phyloP scores from a whole-genome alignment of 208 protist genomes.

The Crithidia sp. region DNA sequence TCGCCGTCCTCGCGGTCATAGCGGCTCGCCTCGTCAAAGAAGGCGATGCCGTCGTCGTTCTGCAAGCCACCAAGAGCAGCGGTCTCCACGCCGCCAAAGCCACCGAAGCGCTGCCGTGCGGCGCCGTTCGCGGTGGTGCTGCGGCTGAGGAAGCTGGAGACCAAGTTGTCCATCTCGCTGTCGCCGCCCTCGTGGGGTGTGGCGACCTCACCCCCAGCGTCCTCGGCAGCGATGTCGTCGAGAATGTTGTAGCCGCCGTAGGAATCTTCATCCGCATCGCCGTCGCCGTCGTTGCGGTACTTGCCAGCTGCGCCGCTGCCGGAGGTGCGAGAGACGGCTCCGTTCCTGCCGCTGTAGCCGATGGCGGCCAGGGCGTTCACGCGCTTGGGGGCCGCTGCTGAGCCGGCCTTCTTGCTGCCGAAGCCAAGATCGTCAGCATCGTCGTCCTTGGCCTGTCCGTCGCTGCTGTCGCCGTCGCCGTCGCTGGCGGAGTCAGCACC shows the following conservation, averaged over 20 bases:
- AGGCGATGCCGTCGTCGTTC: conserved; percentile 56
- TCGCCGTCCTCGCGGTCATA: conserved; percentile 32
- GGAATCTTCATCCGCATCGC: conserved; percentile 14
- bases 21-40: conserved; percentile 45
- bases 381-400: background rate
- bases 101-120: background rate
- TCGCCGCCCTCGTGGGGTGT: conserved; percentile 20
- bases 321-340: background rate
- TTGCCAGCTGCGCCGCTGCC: too few species aligned
- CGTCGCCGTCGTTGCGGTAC: too few species aligned
- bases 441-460: conserved; percentile 54
- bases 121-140: background rate
- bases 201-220: conserved; percentile 19
- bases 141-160: conserved; percentile 49
- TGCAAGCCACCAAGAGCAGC: conserved; percentile 22
- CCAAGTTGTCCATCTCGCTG: conserved; percentile 51
- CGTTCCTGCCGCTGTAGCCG: conserved; percentile 12
- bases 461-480: conserved; percentile 35
- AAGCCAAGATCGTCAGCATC: conserved; percentile 33
- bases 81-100: background rate
- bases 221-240: conserved; percentile 45
- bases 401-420: background rate
- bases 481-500: conserved; percentile 24
- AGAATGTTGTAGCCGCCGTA: conserved; percentile 74
- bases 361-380: conserved; percentile 37